These are phyloP conservation scores for Suillus cothurnatus DNA, from an alignment of 768 basidiomycete genomes.

Conservation along the genomic window DNA sequence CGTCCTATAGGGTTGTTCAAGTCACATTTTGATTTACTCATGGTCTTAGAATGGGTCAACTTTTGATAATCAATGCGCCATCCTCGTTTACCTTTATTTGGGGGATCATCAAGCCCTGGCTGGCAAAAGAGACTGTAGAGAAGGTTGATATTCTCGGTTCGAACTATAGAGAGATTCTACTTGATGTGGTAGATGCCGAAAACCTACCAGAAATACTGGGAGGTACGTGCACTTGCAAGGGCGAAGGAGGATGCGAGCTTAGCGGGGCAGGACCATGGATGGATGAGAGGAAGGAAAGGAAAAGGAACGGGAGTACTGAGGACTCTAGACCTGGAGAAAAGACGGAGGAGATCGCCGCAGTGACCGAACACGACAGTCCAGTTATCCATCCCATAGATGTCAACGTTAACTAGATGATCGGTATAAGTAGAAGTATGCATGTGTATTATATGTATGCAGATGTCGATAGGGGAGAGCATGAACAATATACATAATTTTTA, in stretches of 20 bases:
- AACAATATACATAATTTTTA: not conserved
- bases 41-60: constrained; percentile 63
- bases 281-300: constrained; percentile 46
- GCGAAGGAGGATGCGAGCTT: constrained; percentile 57
- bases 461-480: not conserved
- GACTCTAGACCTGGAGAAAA: not conserved
- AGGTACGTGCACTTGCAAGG: constrained; percentile 64
- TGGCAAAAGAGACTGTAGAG: constrained; percentile 68
- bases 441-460: not conserved
- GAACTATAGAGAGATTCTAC: constrained; percentile 57
- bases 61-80: constrained; percentile 73
- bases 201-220: constrained; percentile 63
- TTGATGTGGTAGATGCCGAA: constrained; percentile 63
- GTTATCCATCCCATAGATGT: constrained; percentile 6
- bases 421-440: not conserved
- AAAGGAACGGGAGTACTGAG: constrained; percentile 15
- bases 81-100: constrained; percentile 74
- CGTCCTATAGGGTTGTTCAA: constrained; percentile 18
- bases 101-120: constrained; percentile 68
- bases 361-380: not conserved
- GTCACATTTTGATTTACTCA: constrained; percentile 1
- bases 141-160: constrained; percentile 69
- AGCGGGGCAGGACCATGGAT: constrained; percentile 75
- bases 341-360: not conserved
- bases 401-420: not conserved